A percentile compares a stretch with the other conserved stretches of the same genome.
phyloP scores from a whole-genome alignment of 495 filamentous ascomycete species.

The Jackrogersella minutella region DNA sequence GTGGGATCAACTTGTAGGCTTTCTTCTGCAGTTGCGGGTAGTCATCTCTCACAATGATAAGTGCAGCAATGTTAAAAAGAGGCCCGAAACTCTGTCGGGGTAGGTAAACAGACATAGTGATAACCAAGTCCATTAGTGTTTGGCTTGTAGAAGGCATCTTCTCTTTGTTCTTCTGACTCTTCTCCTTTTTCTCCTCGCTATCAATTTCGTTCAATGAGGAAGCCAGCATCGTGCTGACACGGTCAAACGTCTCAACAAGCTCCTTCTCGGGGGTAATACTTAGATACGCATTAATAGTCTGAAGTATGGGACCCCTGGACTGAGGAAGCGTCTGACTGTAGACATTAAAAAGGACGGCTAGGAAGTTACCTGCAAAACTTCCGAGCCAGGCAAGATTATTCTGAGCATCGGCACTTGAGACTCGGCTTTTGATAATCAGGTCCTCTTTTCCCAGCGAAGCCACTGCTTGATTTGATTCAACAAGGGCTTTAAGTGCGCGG shows the following conservation, averaged over 20 bases:
- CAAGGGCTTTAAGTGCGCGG: constrained; percentile 79
- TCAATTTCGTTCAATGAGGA: constrained; percentile 70
- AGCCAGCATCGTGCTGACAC: constrained; percentile 85
- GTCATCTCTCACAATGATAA: constrained; percentile 75
- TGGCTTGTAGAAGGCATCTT: constrained; percentile 92
- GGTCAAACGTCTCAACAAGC: constrained; percentile 83
- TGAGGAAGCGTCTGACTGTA: constrained; percentile 95
- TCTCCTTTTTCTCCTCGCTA: constrained; percentile 66
- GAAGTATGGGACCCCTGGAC: constrained; percentile 84
- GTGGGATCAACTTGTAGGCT: constrained; percentile 95
- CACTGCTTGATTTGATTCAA: constrained; percentile 89
- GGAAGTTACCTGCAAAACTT: constrained; percentile 79
- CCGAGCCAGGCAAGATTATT: constrained; percentile 82
- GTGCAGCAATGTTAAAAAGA: constrained; percentile 82
- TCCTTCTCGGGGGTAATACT: constrained; percentile 81
- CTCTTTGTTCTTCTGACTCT: constrained; percentile 63
- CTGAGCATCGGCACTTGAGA: constrained; percentile 75
- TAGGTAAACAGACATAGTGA: constrained; percentile 93
- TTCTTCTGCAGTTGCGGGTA: constrained; percentile 99
- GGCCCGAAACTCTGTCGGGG: constrained; percentile 80
- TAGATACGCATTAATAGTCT: constrained; percentile 92
- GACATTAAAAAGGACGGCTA: constrained; percentile 97
- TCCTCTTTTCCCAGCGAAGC: constrained; percentile 67
- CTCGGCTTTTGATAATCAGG: constrained; percentile 71
- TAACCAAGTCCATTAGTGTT: constrained; percentile 94